Evolutionary conservation across 1,284 basidiomycete species (phyloP).

Genomic region (Rhodotorula glutinis): DNA sequence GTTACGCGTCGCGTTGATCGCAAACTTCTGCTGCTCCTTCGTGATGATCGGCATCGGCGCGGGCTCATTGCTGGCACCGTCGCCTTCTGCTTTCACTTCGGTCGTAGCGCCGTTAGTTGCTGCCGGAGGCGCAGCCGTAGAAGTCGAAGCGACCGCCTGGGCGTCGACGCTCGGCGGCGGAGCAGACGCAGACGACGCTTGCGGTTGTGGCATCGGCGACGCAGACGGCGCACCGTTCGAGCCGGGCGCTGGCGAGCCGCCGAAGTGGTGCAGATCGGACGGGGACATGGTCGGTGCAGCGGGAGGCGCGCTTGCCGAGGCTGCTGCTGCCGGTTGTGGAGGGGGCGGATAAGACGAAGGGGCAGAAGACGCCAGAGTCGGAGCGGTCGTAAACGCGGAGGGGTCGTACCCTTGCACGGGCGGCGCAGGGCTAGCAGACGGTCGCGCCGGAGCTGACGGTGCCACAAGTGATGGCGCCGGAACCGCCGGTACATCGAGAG

Average conservation of each 20-base stretch:
- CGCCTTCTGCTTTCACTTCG: conserved; percentile 1
- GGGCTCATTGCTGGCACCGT: conserved; percentile 7
- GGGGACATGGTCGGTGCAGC: conserved; percentile 35
- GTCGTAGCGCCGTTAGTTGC: neutral
- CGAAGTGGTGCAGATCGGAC: conserved; percentile 22
- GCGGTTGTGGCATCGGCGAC: neutral
- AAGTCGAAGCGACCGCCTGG: conserved; percentile 13
- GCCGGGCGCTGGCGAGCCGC: neutral
- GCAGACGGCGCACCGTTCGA: neutral
- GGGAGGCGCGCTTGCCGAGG: too few relatives aligned
- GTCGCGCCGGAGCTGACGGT: neutral
- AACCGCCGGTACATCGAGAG: neutral
- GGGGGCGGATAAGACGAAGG: conserved; percentile 1
- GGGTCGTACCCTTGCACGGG: conserved; percentile 22
- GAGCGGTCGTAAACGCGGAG: conserved; percentile 18
- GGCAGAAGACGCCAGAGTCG: conserved; percentile 14
- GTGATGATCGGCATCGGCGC: conserved; percentile 37
- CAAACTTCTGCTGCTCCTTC: conserved; percentile 71
- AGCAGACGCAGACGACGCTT: neutral
- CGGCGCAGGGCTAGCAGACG: conserved; percentile 4
- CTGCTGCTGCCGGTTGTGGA: neutral
- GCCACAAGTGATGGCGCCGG: neutral
- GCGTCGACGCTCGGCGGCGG: neutral
- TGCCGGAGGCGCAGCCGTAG: neutral
- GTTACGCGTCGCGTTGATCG: conserved; percentile 70